Evolutionary conservation across 805 yeast genomes (phyloP).

Genomic region (Jamesozyma rosinii): DNA sequence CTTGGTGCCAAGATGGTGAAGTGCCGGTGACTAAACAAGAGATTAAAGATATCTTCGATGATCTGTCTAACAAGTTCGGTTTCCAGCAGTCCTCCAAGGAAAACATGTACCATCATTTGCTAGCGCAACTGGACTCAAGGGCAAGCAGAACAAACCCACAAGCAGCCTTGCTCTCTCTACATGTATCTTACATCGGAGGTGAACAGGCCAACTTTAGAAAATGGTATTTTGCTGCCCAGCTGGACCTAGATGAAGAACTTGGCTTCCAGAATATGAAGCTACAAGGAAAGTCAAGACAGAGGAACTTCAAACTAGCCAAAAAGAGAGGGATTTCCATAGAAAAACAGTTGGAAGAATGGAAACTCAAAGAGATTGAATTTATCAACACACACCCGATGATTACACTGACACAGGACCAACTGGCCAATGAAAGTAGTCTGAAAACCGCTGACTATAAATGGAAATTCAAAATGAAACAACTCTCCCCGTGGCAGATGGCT

Average conservation of each 20-base stretch:
- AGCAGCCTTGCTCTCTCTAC: slow-evolving; percentile 65
- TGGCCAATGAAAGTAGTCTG: slow-evolving; percentile 55
- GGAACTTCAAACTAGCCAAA: slow-evolving; percentile 39
- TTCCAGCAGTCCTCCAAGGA: slow-evolving; percentile 71
- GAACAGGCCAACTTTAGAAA: slow-evolving; percentile 75
- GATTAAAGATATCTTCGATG: slow-evolving; percentile 51
- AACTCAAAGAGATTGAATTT: slow-evolving; percentile 42
- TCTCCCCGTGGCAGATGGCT: slow-evolving; percentile 48
- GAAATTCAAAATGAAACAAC: slow-evolving; percentile 53
- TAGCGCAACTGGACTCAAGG: slow-evolving; percentile 78
- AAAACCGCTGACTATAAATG: slow-evolving; percentile 78
- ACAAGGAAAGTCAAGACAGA: slow-evolving; percentile 36
- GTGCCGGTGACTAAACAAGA: slow-evolving; percentile 66
- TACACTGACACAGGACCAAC: slow-evolving; percentile 53
- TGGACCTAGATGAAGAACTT: slow-evolving; percentile 62
- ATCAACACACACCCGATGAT: slow-evolving; percentile 42
- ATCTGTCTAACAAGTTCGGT: slow-evolving; percentile 60
- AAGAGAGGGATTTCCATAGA: slow-evolving; percentile 30
- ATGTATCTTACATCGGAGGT: slow-evolving; percentile 90
- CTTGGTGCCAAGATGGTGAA: slow-evolving; percentile 36
- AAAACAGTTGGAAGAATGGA: slow-evolving; percentile 32
- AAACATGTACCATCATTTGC: slow-evolving; percentile 73
- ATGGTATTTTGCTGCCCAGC: slow-evolving; percentile 86
- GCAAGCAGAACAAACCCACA: slow-evolving; percentile 68
- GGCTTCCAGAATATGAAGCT: slow-evolving; percentile 50